Percentiles rank a stretch among this genome's conserved stretches.
Evolutionary conservation across 441 rosid species (phyloP).

Genomic region (Populus trichocarpa): DNA sequence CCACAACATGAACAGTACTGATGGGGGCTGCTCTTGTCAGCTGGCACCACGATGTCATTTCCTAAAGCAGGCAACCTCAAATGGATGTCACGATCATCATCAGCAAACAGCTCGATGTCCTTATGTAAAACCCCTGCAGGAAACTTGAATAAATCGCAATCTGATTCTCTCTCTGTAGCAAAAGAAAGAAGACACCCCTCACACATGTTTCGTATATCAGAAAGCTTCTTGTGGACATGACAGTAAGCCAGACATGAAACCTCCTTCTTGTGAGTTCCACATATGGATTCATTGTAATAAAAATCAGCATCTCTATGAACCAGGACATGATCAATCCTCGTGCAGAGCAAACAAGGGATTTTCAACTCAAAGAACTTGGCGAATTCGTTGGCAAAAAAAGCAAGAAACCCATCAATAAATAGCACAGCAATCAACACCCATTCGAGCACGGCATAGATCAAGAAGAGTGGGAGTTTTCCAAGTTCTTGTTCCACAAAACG

Average conservation of each 20-base stretch:
- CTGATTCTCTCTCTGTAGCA: slow-evolving; percentile 73
- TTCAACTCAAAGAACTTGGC: slow-evolving; percentile 72
- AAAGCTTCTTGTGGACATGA: slow-evolving; percentile 81
- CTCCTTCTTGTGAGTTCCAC: slow-evolving; percentile 76
- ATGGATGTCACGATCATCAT: slow-evolving; percentile 57
- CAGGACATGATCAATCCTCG: slow-evolving; percentile 79
- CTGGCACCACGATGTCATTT: slow-evolving; percentile 38
- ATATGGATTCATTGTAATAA: slow-evolving; percentile 80
- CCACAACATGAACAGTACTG: slow-evolving; percentile 78
- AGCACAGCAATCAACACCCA: slow-evolving; percentile 71
- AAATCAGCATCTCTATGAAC: slow-evolving; percentile 51
- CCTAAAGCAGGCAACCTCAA: slow-evolving; percentile 34
- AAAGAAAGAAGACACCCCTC: slow-evolving; percentile 93
- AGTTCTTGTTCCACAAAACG: slow-evolving; percentile 68
- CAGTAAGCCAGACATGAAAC: slow-evolving; percentile 81
- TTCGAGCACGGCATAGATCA: slow-evolving; percentile 76
- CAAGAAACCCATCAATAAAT: slow-evolving; percentile 73
- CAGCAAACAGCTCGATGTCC: slow-evolving; percentile 69
- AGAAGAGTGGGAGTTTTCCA: slow-evolving; percentile 54
- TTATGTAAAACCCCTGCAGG: slow-evolving; percentile 76
- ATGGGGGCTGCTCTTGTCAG: slow-evolving; percentile 27
- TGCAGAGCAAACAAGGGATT: slow-evolving; percentile 86
- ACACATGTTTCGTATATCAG: slow-evolving; percentile 79
- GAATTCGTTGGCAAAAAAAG: slow-evolving; percentile 60
- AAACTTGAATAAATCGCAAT: slow-evolving; percentile 69